Base-by-base conservation (phyloP, 768 basidiomycete species). In the Glaciozyma antarctica region DNA sequence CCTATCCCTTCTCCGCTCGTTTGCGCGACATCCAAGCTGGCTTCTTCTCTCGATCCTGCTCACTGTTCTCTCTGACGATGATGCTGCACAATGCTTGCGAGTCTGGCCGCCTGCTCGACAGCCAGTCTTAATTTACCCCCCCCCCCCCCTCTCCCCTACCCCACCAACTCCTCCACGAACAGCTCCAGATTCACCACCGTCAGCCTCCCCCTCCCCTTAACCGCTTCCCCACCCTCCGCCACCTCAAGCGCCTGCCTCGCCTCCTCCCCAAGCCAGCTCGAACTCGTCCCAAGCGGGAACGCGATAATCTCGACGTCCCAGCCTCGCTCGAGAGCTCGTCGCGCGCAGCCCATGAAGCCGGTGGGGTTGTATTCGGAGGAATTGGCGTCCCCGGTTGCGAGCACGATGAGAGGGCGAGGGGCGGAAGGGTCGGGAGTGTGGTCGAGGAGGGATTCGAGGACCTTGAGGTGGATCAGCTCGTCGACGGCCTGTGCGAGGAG, bases 261-360 rank as follows among this genome's bases (percentile, higher is more conserved):
- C 62, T 65, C 54, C 63, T 67, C 66, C 1, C 15, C 55, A 5
- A 48, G 13, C 69, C 65, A 70, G 5, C 59, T 58, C 57, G 63
- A 57, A 28, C 63, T 65, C 28, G 66, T 38, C 10, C 76, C 76
- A 6, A 86, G 85, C 73, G 88, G 86, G 86, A 91, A 98, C 1
- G 88, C 88, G 77, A 90, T 92, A 73, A 97, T 74, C 78, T 98
- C 93, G n/a, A 98, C 90, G 63, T 81, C 82, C 93, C 93, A 98
- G 3, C 93, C 93, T 55, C 86, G 83, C 77, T 85, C 86, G 71
- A 97, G 78, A 7, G 93, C 93, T 17, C 86, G 85, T 63, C 88
- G 79, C 17, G 92, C 89, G 52, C 88, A 87, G 0, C 91, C 90
- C 30, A 92, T 75, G 78, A 95, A 98, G 9, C 93, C 93, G 73